phyloP scores from a whole-genome alignment of 371 early-diverging fungal genomes.

The Caulochytrium protostelioides region DNA sequence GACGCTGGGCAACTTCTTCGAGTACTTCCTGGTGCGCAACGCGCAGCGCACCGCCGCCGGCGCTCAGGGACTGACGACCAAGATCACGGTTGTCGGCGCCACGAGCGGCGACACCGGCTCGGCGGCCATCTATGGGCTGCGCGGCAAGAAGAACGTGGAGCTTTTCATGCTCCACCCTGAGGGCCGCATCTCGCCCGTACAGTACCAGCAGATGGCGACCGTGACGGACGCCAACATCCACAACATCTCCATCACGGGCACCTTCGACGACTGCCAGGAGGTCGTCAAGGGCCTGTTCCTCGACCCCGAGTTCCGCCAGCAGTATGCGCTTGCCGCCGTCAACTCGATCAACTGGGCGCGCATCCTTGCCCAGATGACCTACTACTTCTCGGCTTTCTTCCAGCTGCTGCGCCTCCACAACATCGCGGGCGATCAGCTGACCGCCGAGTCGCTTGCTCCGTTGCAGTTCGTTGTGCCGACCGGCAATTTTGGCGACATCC shows the following conservation, averaged over 20 bases:
- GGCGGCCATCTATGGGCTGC: conserved; percentile 91
- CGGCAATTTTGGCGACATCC: conserved; percentile 96
- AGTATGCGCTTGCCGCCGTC: conserved; percentile 72
- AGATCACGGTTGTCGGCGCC: conserved; percentile 80
- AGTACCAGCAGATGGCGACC: conserved; percentile 93
- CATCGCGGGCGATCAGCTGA: too few relatives aligned
- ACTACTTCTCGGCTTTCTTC: conserved; percentile 87
- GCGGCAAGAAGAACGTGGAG: conserved; percentile 71
- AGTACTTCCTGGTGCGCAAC: conserved; percentile 73
- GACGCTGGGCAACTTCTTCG: conserved; percentile 87
- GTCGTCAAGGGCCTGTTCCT: conserved; percentile 77
- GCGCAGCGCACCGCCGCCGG: conserved; percentile 10
- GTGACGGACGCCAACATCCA: conserved; percentile 80
- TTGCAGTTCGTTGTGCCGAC: conserved; percentile 79
- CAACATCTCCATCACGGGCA: conserved; percentile 72
- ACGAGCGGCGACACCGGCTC: conserved; percentile 96
- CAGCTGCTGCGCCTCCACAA: conserved; percentile 2
- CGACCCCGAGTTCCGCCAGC: conserved; percentile 45
- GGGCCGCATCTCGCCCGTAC: conserved; percentile 73
- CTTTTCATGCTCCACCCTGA: conserved; percentile 84
- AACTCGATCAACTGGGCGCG: conserved; percentile 98
- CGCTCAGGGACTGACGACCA: conserved; percentile 4
- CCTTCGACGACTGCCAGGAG: conserved; percentile 94
- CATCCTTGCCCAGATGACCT: conserved; percentile 81
- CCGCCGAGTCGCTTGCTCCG: too few relatives aligned